Conservation (phyloP, 192 early-diverging fungal genomes). For the Entophlyctis luteolus region DNA sequence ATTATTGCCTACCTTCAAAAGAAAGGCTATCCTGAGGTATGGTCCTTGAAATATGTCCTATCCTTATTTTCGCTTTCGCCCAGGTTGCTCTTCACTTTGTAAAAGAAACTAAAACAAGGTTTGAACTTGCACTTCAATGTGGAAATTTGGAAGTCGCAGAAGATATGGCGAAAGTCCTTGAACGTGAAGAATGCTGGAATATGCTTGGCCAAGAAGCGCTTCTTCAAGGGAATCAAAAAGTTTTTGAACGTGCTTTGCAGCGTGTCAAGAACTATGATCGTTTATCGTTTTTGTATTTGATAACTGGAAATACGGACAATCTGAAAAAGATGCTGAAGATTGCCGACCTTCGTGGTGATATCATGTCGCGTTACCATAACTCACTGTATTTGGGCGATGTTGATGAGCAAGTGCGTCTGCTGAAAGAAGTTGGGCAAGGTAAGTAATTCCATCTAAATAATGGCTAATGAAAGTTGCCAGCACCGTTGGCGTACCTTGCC, state of each 20-base stretch:
- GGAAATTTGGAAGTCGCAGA: slow-evolving; percentile 94
- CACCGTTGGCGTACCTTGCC: slow-evolving; percentile 86
- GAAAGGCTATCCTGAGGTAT: slow-evolving; percentile 97
- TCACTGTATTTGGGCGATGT: slow-evolving; percentile 87
- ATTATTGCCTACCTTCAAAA: slow-evolving; percentile 99
- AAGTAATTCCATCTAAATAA: too few relatives aligned
- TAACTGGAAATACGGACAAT: slow-evolving; percentile 89
- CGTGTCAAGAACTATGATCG: slow-evolving; percentile 86
- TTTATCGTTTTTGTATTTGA: slow-evolving; percentile 92
- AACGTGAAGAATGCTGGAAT: slow-evolving; percentile 85
- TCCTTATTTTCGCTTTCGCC: too few relatives aligned
- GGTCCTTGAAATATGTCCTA: neutral
- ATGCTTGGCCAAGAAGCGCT: slow-evolving; percentile 86
- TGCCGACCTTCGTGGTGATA: slow-evolving; percentile 76
- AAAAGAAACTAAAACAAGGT: slow-evolving; percentile 90
- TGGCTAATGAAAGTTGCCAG: too few relatives aligned
- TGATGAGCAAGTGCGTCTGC: slow-evolving; percentile 79
- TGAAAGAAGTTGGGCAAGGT: slow-evolving; percentile 86
- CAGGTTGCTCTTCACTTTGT: slow-evolving; percentile 96
- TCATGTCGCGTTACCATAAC: slow-evolving; percentile 90
- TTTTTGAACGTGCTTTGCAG: slow-evolving; percentile 88
- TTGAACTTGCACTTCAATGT: slow-evolving; percentile 94
- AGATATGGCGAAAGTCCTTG: slow-evolving; percentile 88
- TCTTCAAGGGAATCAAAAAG: slow-evolving; percentile 82
- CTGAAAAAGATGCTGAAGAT: slow-evolving; percentile 93